A percentile compares a stretch with the other conserved stretches of the same genome.
Conservation (phyloP, 192 early-diverging fungal genomes). For the Coemansia sp. region DNA sequence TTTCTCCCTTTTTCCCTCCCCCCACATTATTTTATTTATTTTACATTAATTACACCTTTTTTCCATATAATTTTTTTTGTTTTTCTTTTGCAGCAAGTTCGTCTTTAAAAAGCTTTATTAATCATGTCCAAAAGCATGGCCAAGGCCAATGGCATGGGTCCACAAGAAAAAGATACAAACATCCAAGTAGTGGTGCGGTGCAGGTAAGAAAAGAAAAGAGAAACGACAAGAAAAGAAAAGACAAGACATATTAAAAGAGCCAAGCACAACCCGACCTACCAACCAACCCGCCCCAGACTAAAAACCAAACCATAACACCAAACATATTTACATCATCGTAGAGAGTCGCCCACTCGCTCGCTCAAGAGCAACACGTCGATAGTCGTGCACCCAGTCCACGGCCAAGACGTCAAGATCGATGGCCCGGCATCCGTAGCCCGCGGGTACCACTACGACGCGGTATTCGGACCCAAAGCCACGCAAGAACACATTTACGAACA, state of each 20-base stretch:
- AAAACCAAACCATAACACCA: background rate
- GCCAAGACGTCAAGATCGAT: slow-evolving; percentile 66
- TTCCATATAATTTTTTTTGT: too few relatives aligned
- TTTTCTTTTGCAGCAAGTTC: too few relatives aligned
- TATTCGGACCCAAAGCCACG: slow-evolving; percentile 74
- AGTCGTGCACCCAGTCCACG: slow-evolving; percentile 52
- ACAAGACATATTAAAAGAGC: too few relatives aligned
- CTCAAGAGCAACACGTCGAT: slow-evolving; percentile 48
- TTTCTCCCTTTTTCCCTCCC: too few relatives aligned
- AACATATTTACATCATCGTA: background rate
- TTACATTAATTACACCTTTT: too few relatives aligned
- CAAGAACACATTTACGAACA: slow-evolving; percentile 83
- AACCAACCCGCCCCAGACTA: background rate
- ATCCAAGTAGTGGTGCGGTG: slow-evolving; percentile 83
- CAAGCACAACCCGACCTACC: background rate
- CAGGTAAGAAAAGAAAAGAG: slow-evolving; percentile 53
- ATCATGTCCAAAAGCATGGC: slow-evolving; percentile 4
- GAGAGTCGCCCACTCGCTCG: slow-evolving; percentile 18
- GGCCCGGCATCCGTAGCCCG: slow-evolving; percentile 55
- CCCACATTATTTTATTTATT: too few relatives aligned
- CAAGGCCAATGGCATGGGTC: slow-evolving; percentile 6
- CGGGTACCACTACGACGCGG: slow-evolving; percentile 87
- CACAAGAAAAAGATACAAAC: slow-evolving; percentile 66
- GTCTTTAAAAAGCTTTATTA: background rate
- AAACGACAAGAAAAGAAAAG: background rate